Evolutionary conservation across 2,329 filamentous ascomycete species (phyloP), one percentile per base, ranked within the genome.

Genomic region (Byssoonygena ceratinophila): DNA sequence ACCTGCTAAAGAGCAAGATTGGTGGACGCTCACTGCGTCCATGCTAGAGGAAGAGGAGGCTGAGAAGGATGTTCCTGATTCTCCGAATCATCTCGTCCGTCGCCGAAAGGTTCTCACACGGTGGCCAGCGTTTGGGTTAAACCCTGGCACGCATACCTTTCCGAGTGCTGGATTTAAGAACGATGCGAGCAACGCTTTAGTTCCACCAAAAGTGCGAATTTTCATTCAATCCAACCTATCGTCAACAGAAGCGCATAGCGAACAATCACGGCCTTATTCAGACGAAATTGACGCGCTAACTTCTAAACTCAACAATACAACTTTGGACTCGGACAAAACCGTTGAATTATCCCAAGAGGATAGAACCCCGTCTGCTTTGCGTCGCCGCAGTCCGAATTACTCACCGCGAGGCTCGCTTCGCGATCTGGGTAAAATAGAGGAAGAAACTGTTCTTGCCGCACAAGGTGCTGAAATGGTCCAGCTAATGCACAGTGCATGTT

Each of bases 381-480:
- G 11, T 40, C 36, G 14, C 9, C 40, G 6, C 16, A 16, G 16
- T 37, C 40, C 32, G 11, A 27, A 46, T 31, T 20, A 27, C 22
- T 39, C 52, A 8, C 31, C 44, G 8, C 44, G 51, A 40, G 55
- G 55, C 22, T 48, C 46, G 2, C 46, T 57, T 12, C 43, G 48
- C 14, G 29, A 49, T 12, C 25, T 53, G 14, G 23, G 29, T 7
- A 53, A 53, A 47, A 23, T 50, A 20, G 46, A 48, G 27, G 59
- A 54, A 8, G 46, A 55, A 29, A 66, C 63, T 0, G 61, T 73
- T 9, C 59, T 72, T 41, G 63, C 60, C 1, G 58, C 56, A 0
- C 71, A 74, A 56, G 66, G 65, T 4, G 58, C 60, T 22, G 70
- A 74, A 49, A 68, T 74, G 64, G 67, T 67, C 1, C 64, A 68